Evolutionary conservation across 1,284 basidiomycete genomes (phyloP).

Genomic region (Heterobasidion parviporum): DNA sequence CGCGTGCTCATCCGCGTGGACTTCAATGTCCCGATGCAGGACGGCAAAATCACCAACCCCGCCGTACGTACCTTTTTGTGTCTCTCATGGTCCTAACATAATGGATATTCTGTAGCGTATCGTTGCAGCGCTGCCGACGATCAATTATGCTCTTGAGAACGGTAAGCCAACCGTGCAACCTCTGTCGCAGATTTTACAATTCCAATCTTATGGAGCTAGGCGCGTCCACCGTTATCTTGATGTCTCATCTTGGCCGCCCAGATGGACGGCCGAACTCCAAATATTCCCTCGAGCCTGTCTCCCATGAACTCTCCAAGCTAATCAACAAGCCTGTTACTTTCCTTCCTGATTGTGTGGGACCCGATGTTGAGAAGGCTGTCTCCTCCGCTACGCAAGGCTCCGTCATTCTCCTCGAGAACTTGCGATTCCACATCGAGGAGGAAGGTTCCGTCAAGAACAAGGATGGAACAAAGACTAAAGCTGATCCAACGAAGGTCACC

Average conservation of each 20-base stretch:
- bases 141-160: conserved; percentile 89
- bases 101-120: conserved; percentile 62
- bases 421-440: conserved; percentile 98
- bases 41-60: conserved; percentile 91
- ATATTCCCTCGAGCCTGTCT: conserved; percentile 89
- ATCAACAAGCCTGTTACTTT: conserved; percentile 74
- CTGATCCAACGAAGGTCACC: conserved; percentile 75
- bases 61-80: conserved; percentile 55
- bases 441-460: conserved; percentile 93
- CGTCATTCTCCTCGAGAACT: conserved; percentile 92
- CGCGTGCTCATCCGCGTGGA: conserved; percentile 96
- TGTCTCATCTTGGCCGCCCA: conserved; percentile 97
- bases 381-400: conserved; percentile 66
- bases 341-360: conserved; percentile 81
- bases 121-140: conserved; percentile 92
- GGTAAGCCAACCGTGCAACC: conserved; percentile 33
- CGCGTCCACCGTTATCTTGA: conserved; percentile 82
- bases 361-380: conserved; percentile 77
- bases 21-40: conserved; percentile 95
- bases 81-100: conserved; percentile 1
- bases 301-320: conserved; percentile 64
- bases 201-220: conserved; percentile 34
- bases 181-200: conserved; percentile 3
- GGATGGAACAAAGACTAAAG: conserved; percentile 90
- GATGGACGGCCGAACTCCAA: conserved; percentile 88